These are phyloP conservation scores for Mrakia hoshinonis DNA, from an alignment of 768 basidiomycete species.

Conservation along the genomic window DNA sequence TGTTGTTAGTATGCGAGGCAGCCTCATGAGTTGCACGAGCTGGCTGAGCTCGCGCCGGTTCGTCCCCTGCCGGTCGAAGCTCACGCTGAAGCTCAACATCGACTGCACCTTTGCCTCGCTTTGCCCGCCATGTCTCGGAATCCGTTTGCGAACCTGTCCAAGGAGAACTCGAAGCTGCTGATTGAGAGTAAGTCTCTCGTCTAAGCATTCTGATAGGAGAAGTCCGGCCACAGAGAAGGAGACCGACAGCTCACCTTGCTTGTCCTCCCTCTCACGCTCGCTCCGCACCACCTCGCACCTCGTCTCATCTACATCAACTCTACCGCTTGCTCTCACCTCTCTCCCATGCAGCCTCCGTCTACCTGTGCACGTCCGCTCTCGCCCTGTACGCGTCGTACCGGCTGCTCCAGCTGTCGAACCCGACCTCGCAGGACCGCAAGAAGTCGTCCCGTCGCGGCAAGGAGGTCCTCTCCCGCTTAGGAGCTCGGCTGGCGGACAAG, in stretches of 20 bases:
- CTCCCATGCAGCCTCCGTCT: constrained; percentile 19
- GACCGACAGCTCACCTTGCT: not conserved
- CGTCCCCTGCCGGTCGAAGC: not conserved
- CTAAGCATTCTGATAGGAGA: not conserved
- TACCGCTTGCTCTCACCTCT: not conserved
- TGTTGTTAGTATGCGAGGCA: too few species aligned
- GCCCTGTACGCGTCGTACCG: constrained; percentile 25
- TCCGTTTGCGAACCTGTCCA: not conserved
- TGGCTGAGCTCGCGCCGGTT: not conserved
- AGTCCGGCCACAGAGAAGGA: not conserved
- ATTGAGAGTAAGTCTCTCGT: constrained; percentile 18
- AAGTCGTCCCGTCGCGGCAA: constrained; percentile 34
- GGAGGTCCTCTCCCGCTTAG: constrained; percentile 36
- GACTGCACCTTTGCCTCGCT: not conserved
- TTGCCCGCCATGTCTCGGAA: not conserved
- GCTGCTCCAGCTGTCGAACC: constrained; percentile 4
- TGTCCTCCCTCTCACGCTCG: not conserved
- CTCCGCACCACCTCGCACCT: not conserved
- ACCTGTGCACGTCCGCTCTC: constrained; percentile 20
- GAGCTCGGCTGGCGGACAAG: constrained; percentile 35
- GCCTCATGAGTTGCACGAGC: too few species aligned
- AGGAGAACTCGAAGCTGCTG: constrained; percentile 19
- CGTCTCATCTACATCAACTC: not conserved
- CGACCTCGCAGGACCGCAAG: not conserved
- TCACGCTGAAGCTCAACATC: not conserved